phyloP scores from a whole-genome alignment of 495 filamentous ascomycete species.

The Apodospora peruviana region DNA sequence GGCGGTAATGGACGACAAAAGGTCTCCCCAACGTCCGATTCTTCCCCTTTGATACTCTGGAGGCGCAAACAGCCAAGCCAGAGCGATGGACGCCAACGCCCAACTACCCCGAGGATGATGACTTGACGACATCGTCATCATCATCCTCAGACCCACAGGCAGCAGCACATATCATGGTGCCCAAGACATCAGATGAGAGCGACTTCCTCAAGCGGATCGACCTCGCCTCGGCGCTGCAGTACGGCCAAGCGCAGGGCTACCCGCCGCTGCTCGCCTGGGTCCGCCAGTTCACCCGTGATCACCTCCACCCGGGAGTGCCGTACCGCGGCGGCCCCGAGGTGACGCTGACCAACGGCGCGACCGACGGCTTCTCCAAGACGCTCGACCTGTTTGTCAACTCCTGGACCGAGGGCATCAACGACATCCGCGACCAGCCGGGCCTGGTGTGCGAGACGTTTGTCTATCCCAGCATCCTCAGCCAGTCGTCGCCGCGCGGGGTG shows the following conservation, averaged over 20 bases:
- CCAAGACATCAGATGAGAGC: conserved; percentile 52
- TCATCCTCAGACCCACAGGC: conserved; percentile 30
- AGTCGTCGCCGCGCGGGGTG: conserved; percentile 61
- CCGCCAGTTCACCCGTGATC: conserved; percentile 66
- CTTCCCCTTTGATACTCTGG: conserved; percentile 88
- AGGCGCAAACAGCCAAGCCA: conserved; percentile 69
- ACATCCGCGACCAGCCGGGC: conserved; percentile 60
- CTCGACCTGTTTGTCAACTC: conserved; percentile 65
- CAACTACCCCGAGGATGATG: conserved; percentile 43
- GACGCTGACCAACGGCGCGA: conserved; percentile 69
- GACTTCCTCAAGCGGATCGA: conserved; percentile 67
- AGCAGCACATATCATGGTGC: conserved; percentile 58
- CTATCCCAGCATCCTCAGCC: conserved; percentile 68
- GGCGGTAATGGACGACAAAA: conserved; percentile 22
- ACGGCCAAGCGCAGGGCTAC: conserved; percentile 73
- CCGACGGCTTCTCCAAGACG: conserved; percentile 77
- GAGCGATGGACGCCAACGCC: conserved; percentile 65
- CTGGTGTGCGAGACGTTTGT: conserved; percentile 72
- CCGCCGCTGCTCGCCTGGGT: conserved; percentile 69
- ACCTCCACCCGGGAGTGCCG: conserved; percentile 74
- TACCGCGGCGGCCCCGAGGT: conserved; percentile 73
- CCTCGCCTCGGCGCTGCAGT: conserved; percentile 76
- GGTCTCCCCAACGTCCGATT: conserved; percentile 73
- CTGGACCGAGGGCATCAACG: conserved; percentile 65
- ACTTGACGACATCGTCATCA: conserved; percentile 8